Evolutionary conservation across 257 asterid species (phyloP).

Genomic region (Paulownia fortunei): DNA sequence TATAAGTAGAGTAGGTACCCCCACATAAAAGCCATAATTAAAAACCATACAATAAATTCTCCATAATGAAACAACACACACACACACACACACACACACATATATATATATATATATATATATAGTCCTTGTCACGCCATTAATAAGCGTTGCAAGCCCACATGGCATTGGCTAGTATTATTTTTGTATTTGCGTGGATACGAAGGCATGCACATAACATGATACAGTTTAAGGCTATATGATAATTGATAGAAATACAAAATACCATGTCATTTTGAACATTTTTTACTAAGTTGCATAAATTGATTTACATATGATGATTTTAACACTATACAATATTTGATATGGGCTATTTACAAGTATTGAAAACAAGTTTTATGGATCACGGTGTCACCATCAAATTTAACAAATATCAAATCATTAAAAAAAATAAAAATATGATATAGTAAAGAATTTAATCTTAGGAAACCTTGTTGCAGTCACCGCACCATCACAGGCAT

Average conservation of each 20-base stretch:
- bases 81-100: background rate
- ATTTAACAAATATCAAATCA: background rate
- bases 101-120: background rate
- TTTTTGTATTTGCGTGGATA: background rate
- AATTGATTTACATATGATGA: background rate
- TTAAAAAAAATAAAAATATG: background rate
- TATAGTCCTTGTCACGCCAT: background rate
- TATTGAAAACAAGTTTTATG: background rate
- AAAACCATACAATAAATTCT: slow-evolving; percentile 1
- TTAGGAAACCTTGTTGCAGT: too few relatives aligned
- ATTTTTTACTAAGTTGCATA: background rate
- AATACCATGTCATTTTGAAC: background rate
- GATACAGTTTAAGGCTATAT: too few relatives aligned
- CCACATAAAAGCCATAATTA: background rate
- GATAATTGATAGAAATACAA: background rate
- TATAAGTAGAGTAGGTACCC: background rate
- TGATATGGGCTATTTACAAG: background rate
- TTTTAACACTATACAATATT: background rate
- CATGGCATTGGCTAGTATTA: background rate
- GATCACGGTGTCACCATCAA: background rate
- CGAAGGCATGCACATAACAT: background rate
- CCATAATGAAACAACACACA: background rate
- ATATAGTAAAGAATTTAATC: background rate
- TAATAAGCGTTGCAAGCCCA: background rate
- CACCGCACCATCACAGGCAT: too few relatives aligned